A percentile compares a stretch with the other conserved stretches of the same genome.
phyloP scores from a whole-genome alignment of 148 eudicot genomes.

The Cornus florida region DNA sequence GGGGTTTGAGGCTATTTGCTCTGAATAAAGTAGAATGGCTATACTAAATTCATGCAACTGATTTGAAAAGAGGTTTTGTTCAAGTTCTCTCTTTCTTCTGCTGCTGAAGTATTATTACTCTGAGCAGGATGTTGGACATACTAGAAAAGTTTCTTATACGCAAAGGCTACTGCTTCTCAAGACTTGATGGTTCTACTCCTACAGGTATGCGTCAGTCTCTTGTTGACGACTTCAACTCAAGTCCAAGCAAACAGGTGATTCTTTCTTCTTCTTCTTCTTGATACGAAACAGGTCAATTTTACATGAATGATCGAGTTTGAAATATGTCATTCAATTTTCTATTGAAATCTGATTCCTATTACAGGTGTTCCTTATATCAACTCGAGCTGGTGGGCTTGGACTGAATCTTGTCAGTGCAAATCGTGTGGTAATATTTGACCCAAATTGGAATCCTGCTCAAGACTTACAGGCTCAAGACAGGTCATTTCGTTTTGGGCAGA shows the following conservation, averaged over 20 bases:
- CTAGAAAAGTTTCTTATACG: constrained; percentile 88
- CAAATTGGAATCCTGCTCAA: constrained; percentile 93
- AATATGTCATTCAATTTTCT: neutral
- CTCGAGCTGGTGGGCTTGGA: constrained; percentile 96
- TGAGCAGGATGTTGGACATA: constrained; percentile 87
- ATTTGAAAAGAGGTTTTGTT: neutral
- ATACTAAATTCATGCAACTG: neutral
- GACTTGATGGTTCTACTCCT: constrained; percentile 96
- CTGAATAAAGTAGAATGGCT: too few relatives aligned
- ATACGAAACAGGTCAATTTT: neutral
- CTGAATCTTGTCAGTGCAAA: constrained; percentile 89
- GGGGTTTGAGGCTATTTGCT: neutral
- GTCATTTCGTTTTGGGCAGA: constrained; percentile 95
- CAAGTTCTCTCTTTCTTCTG: neutral
- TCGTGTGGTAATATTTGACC: constrained; percentile 91
- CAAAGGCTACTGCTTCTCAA: constrained; percentile 83
- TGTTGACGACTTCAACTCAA: constrained; percentile 93
- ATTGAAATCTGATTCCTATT: constrained; percentile 6
- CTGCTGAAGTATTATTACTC: constrained; percentile 12
- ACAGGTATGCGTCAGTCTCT: constrained; percentile 82
- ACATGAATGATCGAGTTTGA: neutral
- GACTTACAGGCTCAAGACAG: constrained; percentile 98
- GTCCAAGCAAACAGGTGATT: constrained; percentile 94
- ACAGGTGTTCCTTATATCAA: constrained; percentile 85
- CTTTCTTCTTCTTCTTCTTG: neutral